phyloP scores from a whole-genome alignment of 306 rosid species.

The Rosa rugosa region DNA sequence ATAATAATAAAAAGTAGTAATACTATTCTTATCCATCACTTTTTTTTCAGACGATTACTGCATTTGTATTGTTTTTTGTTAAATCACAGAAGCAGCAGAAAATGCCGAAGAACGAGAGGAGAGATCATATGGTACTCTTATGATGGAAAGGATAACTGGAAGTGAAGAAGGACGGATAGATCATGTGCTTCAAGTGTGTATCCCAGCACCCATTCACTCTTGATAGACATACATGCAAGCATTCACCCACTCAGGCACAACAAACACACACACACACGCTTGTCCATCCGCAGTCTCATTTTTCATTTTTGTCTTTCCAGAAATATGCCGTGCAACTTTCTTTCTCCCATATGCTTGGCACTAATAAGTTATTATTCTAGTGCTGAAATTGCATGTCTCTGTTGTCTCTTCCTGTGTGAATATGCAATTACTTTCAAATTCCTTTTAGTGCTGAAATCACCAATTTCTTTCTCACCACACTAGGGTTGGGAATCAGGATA shows the following conservation, averaged over 20 bases:
- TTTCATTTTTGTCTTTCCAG: neutral
- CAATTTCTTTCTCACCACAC: neutral
- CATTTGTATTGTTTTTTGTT: slow-evolving; percentile 8
- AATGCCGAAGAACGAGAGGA: slow-evolving; percentile 58
- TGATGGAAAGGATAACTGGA: slow-evolving; percentile 86
- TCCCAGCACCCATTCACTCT: slow-evolving; percentile 5
- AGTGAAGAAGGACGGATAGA: slow-evolving; percentile 76
- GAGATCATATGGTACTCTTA: slow-evolving; percentile 73
- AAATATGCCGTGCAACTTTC: neutral
- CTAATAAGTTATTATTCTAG: neutral
- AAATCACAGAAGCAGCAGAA: slow-evolving; percentile 48
- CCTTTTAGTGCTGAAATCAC: neutral
- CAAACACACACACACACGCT: neutral
- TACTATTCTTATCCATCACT: slow-evolving; percentile 6
- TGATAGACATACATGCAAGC: slow-evolving; percentile 3
- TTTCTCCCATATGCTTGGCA: slow-evolving; percentile 1
- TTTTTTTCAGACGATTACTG: neutral
- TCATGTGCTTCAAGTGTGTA: slow-evolving; percentile 86
- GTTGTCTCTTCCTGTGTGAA: neutral
- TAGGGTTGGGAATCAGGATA: neutral
- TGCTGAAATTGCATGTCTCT: neutral
- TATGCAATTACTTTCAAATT: neutral
- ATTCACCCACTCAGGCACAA: neutral
- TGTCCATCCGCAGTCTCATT: neutral
- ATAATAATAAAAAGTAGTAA: neutral